Percentiles rank a stretch among this genome's conserved stretches.
phyloP scores from a whole-genome alignment of 306 rosid genomes.

The Trifolium dubium region DNA sequence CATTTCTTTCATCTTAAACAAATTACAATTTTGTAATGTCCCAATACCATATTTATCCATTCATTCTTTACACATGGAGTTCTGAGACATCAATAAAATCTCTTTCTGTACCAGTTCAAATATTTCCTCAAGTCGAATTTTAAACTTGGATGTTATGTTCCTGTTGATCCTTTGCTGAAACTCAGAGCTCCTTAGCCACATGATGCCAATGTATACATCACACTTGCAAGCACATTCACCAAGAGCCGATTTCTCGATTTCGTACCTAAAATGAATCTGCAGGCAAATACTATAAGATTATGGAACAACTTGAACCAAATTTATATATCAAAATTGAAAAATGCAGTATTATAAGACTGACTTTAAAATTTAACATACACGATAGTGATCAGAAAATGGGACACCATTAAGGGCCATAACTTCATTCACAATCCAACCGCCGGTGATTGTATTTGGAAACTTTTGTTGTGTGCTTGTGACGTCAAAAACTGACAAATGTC shows the following conservation, averaged over 20 bases:
- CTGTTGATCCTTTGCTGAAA: constrained; percentile 66
- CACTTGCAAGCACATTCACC: constrained; percentile 67
- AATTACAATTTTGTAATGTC: not conserved
- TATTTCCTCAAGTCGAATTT: constrained; percentile 49
- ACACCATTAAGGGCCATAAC: constrained; percentile 71
- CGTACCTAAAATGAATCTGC: constrained; percentile 75
- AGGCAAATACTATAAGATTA: not conserved
- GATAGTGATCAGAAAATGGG: constrained; percentile 69
- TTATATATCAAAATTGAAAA: constrained; percentile 6
- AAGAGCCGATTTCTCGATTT: constrained; percentile 56
- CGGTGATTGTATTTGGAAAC: constrained; percentile 42
- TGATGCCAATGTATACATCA: constrained; percentile 54
- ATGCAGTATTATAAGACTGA: not conserved
- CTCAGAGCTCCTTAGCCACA: constrained; percentile 70
- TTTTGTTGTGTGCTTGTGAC: constrained; percentile 75
- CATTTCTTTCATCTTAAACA: constrained; percentile 1
- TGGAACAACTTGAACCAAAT: constrained; percentile 20
- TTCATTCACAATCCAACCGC: constrained; percentile 72
- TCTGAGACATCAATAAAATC: constrained; percentile 51
- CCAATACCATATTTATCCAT: not conserved
- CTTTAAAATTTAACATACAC: constrained; percentile 52
- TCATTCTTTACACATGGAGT: constrained; percentile 26
- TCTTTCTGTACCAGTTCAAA: constrained; percentile 66
- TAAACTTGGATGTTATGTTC: constrained; percentile 64
- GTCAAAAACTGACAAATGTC: constrained; percentile 58